These are phyloP conservation scores for Blastobotrys illinoisensis DNA, from an alignment of 1,139 yeast genomes.

Conservation along the genomic window DNA sequence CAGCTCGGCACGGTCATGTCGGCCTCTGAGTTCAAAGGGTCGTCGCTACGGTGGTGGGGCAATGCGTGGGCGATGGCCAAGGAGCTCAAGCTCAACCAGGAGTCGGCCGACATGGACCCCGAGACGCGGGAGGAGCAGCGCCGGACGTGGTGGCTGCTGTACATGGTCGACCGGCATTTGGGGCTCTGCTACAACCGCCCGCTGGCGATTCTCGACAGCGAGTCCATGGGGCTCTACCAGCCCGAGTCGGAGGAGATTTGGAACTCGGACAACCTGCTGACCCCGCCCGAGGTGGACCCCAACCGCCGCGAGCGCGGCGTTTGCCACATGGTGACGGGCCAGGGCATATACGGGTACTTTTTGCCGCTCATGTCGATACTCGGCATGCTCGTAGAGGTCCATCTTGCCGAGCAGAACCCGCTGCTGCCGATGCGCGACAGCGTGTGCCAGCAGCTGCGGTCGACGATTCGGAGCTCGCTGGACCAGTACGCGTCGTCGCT, in stretches of 20 bases:
- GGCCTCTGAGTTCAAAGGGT: slow-evolving; percentile 37
- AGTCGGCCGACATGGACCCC: slow-evolving; percentile 26
- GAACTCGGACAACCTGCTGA: slow-evolving; percentile 24
- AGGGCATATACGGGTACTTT: slow-evolving; percentile 26
- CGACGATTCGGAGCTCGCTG: slow-evolving; percentile 18
- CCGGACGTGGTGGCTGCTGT: slow-evolving; percentile 42
- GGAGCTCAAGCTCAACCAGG: slow-evolving; percentile 32
- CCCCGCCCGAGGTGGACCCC: slow-evolving; percentile 26
- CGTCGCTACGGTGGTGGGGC: slow-evolving; percentile 39
- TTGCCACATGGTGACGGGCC: slow-evolving; percentile 20
- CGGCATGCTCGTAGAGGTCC: slow-evolving; percentile 24
- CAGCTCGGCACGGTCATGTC: slow-evolving; percentile 39
- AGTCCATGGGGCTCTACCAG: slow-evolving; percentile 30
- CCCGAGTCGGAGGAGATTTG: slow-evolving; percentile 36
- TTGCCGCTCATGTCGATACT: slow-evolving; percentile 26
- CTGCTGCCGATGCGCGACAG: slow-evolving; percentile 16
- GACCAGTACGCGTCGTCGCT: slow-evolving; percentile 22
- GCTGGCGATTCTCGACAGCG: slow-evolving; percentile 33
- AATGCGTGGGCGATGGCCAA: slow-evolving; percentile 35
- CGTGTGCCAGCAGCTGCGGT: slow-evolving; percentile 18
- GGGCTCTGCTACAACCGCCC: slow-evolving; percentile 38
- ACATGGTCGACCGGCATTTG: slow-evolving; percentile 38
- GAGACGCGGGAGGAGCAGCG: slow-evolving; percentile 38
- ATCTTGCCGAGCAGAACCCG: slow-evolving; percentile 22
- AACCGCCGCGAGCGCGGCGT: slow-evolving; percentile 18